Evolutionary conservation across 2,329 filamentous ascomycete species (phyloP).

Genomic region (Talaromyces sp.): DNA sequence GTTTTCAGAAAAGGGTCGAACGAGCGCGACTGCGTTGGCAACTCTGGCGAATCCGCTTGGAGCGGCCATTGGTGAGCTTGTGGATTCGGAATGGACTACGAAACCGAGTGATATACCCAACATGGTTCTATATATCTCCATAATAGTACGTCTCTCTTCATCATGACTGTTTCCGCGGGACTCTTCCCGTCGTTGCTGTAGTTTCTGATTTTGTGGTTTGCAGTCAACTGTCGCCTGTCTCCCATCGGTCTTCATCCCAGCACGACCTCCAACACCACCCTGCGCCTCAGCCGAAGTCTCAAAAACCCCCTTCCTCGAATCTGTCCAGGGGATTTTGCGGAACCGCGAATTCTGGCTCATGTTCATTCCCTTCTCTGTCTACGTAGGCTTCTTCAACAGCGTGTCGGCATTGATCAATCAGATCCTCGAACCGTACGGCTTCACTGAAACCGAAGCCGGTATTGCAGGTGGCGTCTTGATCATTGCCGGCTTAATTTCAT

Average conservation of each 20-base stretch:
- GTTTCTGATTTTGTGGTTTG: neutral
- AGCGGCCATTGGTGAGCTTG: slow-evolving; percentile 80
- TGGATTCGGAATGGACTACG: slow-evolving; percentile 73
- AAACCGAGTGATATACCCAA: slow-evolving; percentile 63
- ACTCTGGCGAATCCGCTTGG: slow-evolving; percentile 87
- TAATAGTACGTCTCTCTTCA: slow-evolving; percentile 60
- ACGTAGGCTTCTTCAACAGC: slow-evolving; percentile 92
- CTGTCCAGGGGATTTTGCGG: slow-evolving; percentile 53
- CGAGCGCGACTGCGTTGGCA: slow-evolving; percentile 80
- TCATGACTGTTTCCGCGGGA: neutral
- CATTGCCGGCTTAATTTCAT: slow-evolving; percentile 73
- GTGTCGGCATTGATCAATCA: slow-evolving; percentile 85
- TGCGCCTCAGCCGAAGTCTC: slow-evolving; percentile 61
- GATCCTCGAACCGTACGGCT: slow-evolving; percentile 81
- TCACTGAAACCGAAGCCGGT: slow-evolving; percentile 76
- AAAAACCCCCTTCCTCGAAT: slow-evolving; percentile 51
- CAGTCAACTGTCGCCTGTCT: slow-evolving; percentile 62
- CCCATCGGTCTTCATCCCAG: slow-evolving; percentile 78
- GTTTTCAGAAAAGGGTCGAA: slow-evolving; percentile 81
- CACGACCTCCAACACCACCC: slow-evolving; percentile 70
- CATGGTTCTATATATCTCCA: slow-evolving; percentile 79
- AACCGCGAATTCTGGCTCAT: slow-evolving; percentile 76
- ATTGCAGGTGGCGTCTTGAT: slow-evolving; percentile 88
- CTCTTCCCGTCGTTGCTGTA: neutral
- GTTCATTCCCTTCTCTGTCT: slow-evolving; percentile 74